These are phyloP conservation scores for Discostella pseudostelligera DNA, from an alignment of 108 stramenopile species.

Conservation along the genomic window DNA sequence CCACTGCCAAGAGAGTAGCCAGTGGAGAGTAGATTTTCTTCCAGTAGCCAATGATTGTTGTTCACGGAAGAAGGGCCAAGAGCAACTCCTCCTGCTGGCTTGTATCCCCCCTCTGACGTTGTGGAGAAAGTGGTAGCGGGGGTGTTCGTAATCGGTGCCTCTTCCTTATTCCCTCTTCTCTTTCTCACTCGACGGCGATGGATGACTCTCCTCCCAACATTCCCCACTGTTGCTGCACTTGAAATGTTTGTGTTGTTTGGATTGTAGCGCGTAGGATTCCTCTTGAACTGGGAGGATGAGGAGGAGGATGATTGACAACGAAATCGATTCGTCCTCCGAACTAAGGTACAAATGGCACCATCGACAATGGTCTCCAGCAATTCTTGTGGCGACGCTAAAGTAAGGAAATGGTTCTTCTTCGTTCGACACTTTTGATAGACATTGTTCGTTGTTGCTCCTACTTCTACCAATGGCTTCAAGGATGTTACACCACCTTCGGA, in stretches of 20 bases:
- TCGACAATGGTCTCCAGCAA: conserved; percentile 41
- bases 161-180: neutral
- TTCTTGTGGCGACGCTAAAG: conserved; percentile 25
- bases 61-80: neutral
- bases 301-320: neutral
- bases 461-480: neutral
- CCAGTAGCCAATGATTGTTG: conserved; percentile 37
- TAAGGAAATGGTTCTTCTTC: neutral
- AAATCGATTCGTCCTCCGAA: conserved; percentile 29
- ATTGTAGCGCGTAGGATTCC: too few relatives aligned
- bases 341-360: conserved; percentile 28
- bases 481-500: neutral
- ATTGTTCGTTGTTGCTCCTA: conserved; percentile 5
- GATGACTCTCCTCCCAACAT: neutral
- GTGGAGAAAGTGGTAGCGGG: neutral
- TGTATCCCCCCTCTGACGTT: neutral
- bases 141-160: neutral
- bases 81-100: neutral
- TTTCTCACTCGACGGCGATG: conserved; percentile 17
- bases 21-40: conserved; percentile 33
- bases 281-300: too few relatives aligned
- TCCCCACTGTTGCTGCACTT: neutral
- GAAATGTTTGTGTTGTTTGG: too few relatives aligned
- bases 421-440: neutral
- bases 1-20: conserved; percentile 34